Evolutionary conservation across 345 rosid species (phyloP).

Genomic region (Linum tenue): DNA sequence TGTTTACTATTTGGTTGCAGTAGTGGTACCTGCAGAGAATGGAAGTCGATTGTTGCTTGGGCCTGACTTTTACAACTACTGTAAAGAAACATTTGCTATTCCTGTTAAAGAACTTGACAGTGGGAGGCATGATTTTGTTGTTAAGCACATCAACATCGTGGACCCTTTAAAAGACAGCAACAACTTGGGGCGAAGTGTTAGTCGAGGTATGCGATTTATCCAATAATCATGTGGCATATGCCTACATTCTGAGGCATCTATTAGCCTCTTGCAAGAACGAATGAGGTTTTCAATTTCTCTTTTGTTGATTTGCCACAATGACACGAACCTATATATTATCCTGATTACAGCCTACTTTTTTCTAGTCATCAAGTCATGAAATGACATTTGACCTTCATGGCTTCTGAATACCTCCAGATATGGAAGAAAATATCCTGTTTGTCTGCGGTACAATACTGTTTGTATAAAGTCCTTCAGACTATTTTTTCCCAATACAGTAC

Average conservation of each 20-base stretch:
- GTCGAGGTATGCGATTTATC: not conserved
- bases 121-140: not conserved
- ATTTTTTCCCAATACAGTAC: too few species aligned
- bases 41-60: not conserved
- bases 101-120: not conserved
- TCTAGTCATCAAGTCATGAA: too few species aligned
- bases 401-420: too few species aligned
- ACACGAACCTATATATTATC: too few species aligned
- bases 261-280: too few species aligned
- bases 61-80: not conserved
- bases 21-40: not conserved
- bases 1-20: not conserved
- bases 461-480: too few species aligned
- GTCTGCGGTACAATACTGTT: too few species aligned
- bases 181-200: slow-evolving; percentile 10
- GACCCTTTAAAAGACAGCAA: slow-evolving; percentile 6
- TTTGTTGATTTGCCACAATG: too few species aligned
- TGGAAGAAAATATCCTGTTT: too few species aligned
- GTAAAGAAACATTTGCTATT: not conserved
- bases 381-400: too few species aligned
- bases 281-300: too few species aligned
- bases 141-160: slow-evolving; percentile 8
- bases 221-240: not conserved
- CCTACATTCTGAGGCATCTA: not conserved
- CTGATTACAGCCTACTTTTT: too few species aligned